These are phyloP conservation scores for Phialemonium atrogriseum DNA, from an alignment of 2,329 filamentous ascomycete genomes.

Conservation along the genomic window DNA sequence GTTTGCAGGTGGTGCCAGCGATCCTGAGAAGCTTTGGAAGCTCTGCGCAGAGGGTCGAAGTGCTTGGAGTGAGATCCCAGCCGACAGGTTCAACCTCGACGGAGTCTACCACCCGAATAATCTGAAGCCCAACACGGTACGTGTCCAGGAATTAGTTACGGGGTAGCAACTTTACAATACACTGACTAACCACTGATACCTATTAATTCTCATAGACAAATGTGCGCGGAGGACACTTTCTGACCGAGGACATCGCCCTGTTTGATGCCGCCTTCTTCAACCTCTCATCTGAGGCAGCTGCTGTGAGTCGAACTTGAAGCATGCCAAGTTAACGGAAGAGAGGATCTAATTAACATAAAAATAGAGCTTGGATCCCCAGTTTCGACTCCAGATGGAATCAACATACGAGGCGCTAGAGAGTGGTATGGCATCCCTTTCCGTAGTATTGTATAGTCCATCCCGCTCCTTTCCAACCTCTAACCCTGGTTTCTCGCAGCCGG, in stretches of 20 bases:
- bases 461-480: background rate
- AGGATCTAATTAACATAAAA: constrained; percentile 1
- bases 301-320: constrained; percentile 11
- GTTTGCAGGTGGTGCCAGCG: constrained; percentile 24
- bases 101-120: constrained; percentile 19
- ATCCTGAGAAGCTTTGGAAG: constrained; percentile 23
- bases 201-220: constrained; percentile 16
- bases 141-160: background rate
- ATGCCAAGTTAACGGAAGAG: no score
- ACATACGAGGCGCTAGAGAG: constrained; percentile 24
- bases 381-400: constrained; percentile 19
- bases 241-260: constrained; percentile 12
- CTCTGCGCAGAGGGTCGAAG: constrained; percentile 13
- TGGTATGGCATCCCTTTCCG: constrained; percentile 13
- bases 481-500: constrained; percentile 11
- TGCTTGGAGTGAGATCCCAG: constrained; percentile 15
- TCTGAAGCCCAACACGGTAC: constrained; percentile 15
- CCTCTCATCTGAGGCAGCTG: constrained; percentile 18
- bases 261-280: constrained; percentile 24
- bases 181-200: background rate
- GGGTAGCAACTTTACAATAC: background rate
- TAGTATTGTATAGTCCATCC: background rate
- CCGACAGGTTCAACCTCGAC: constrained; percentile 24
- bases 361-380: constrained; percentile 17
- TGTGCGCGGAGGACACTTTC: constrained; percentile 24